Evolutionary conservation across 345 rosid species (phyloP), one percentile per base, ranked within the genome.

Genomic region (Toxicodendron radicans): DNA sequence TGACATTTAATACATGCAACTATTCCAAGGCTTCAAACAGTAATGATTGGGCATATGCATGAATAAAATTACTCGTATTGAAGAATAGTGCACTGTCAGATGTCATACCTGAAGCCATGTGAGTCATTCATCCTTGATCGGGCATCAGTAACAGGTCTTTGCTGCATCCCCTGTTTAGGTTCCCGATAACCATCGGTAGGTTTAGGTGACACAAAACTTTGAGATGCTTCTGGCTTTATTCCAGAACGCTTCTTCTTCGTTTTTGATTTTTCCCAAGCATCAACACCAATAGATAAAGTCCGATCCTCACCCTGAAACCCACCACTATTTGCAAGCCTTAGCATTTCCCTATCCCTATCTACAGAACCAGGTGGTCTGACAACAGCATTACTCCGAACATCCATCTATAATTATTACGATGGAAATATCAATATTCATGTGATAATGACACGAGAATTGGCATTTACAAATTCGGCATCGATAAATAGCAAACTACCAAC

Each of bases 191-290:
- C 89, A 80, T 93, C 92, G 14, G 71, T 67, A 45, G 84, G 77
- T 86, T 90, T 92, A 79, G 87, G 48, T 46, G 90, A 86, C 49
- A 78, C 76, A 78, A 76, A 72, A 80, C 74, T 85, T 43, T 90
- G 79, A 73, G 93, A 81, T 71, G 72, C 79, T 72, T 90, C 99
- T 2, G 83, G 82, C 85, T 85, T 92, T 82, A 92, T 93, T 68
- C 87, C 92, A 73, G 98, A 90, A 38, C 98, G 96, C 75, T 90
- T 95, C 85, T 91, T 92, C 86, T 89, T 95, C 91, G 89, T 81
- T 84, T 88, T 95, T 66, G 95, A 71, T 83, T 90, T 95, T 79
- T 93, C 98, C 97, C 98, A 95, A 62, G 95, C 95, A 67, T 95
- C 99, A 79, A 85, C 84, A 33, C 90, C 86, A 75, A 86, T 80